Percentiles rank a stretch among this genome's conserved stretches.
These are phyloP conservation scores for Diaporthe velutina DNA, from an alignment of 2,329 filamentous ascomycete species.

Conservation along the genomic window DNA sequence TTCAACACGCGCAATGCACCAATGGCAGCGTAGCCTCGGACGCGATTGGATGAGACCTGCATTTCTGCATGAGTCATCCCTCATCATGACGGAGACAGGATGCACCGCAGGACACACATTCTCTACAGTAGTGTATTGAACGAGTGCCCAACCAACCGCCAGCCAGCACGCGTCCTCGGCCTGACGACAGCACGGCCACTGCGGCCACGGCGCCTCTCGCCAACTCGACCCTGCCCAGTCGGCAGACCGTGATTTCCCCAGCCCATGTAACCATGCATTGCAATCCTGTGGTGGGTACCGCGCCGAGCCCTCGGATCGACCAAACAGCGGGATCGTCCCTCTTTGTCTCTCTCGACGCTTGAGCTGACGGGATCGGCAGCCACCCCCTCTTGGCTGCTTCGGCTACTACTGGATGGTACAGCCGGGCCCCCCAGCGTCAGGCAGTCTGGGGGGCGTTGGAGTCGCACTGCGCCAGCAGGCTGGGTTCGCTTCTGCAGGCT, in stretches of 20 bases:
- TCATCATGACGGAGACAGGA: background rate
- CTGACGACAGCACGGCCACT: background rate
- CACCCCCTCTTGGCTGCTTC: background rate
- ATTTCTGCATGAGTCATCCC: background rate
- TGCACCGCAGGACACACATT: background rate
- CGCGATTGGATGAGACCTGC: background rate
- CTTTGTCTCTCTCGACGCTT: background rate
- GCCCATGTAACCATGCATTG: background rate
- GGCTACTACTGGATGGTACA: background rate
- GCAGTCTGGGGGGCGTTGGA: background rate
- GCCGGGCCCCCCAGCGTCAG: constrained; percentile 11
- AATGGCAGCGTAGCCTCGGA: background rate
- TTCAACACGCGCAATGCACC: background rate
- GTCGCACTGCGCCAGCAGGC: constrained; percentile 1
- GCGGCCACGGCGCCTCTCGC: background rate
- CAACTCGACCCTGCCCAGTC: background rate
- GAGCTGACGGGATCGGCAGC: background rate
- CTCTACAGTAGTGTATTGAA: background rate
- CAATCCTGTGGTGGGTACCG: background rate
- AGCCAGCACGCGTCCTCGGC: background rate
- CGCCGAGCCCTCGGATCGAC: constrained; percentile 28
- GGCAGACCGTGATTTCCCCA: background rate
- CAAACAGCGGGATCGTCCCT: constrained; percentile 3
- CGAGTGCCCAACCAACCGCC: background rate
- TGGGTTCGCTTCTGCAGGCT: constrained; percentile 4